A percentile compares a stretch with the other conserved stretches of the same genome.
These are phyloP conservation scores for Dichotomopilus funicola DNA, from an alignment of 2,329 filamentous ascomycete species.

Conservation along the genomic window DNA sequence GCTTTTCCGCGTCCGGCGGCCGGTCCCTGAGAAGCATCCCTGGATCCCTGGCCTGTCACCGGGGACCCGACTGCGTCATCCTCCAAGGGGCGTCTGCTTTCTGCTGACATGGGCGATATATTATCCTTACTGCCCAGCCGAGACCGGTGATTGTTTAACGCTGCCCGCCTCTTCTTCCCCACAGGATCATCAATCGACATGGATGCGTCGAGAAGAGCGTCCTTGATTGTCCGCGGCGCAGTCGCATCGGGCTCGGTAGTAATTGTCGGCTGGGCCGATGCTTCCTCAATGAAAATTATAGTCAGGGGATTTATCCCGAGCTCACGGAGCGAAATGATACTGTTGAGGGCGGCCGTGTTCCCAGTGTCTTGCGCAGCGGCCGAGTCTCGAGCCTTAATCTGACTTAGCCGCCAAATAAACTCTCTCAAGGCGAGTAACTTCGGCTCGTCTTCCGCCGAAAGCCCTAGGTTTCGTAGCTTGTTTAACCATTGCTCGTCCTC, in stretches of 20 bases:
- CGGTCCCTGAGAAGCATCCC: slow-evolving; percentile 33
- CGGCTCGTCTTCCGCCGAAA: slow-evolving; percentile 76
- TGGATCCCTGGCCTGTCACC: slow-evolving; percentile 29
- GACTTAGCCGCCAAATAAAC: slow-evolving; percentile 82
- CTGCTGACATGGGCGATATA: slow-evolving; percentile 33
- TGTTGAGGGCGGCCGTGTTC: slow-evolving; percentile 49
- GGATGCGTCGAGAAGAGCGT: slow-evolving; percentile 86
- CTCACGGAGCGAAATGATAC: slow-evolving; percentile 67
- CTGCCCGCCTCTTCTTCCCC: slow-evolving; percentile 46
- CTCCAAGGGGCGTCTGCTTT: slow-evolving; percentile 29
- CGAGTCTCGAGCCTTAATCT: slow-evolving; percentile 56
- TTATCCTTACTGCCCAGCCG: slow-evolving; percentile 35
- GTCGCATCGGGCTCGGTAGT: slow-evolving; percentile 32
- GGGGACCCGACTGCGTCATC: slow-evolving; percentile 24
- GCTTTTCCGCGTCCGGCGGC: slow-evolving; percentile 28
- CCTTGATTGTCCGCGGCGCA: slow-evolving; percentile 71
- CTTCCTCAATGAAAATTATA: slow-evolving; percentile 81
- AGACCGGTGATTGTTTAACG: slow-evolving; percentile 44
- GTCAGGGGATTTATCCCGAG: slow-evolving; percentile 78
- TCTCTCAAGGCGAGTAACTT: slow-evolving; percentile 82
- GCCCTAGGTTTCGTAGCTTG: slow-evolving; percentile 75
- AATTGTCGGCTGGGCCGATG: slow-evolving; percentile 39
- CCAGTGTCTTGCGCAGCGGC: slow-evolving; percentile 17
- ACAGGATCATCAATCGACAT: slow-evolving; percentile 72
- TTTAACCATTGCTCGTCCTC: slow-evolving; percentile 94